Conservation (phyloP, 257 asterid genomes). For the Nicotiana undulata region DNA sequence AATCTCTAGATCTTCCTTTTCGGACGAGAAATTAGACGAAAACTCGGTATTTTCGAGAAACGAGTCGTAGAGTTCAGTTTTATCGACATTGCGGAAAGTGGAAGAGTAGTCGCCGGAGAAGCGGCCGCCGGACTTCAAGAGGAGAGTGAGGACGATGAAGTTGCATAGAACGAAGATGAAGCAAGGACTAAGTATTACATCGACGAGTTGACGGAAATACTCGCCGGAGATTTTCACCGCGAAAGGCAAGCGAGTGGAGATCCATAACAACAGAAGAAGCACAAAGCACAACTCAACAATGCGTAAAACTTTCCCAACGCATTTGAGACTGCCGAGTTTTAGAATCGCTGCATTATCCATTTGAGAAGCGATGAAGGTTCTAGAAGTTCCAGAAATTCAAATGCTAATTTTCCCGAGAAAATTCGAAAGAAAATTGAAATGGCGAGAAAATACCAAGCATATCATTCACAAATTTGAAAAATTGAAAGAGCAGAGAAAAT, state of each 20-base stretch:
- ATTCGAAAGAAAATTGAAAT: neutral
- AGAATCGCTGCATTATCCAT: neutral
- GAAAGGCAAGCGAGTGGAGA: conserved; percentile 36
- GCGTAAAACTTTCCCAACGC: conserved; percentile 44
- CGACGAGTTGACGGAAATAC: conserved; percentile 36
- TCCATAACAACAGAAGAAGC: conserved; percentile 37
- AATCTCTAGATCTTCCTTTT: conserved; percentile 20
- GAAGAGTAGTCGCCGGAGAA: conserved; percentile 9
- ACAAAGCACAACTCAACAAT: conserved; percentile 35
- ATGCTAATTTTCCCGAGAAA: neutral
- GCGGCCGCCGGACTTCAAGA: conserved; percentile 35
- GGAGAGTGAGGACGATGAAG: conserved; percentile 48
- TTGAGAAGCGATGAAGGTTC: neutral
- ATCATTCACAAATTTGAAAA: neutral
- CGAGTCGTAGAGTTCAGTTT: conserved; percentile 9
- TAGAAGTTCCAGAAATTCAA: neutral
- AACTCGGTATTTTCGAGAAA: conserved; percentile 12
- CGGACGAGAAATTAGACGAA: neutral
- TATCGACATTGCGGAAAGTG: neutral
- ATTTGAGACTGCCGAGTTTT: conserved; percentile 13
- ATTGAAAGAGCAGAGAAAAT: neutral
- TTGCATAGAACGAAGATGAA: conserved; percentile 54
- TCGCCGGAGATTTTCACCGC: conserved; percentile 52
- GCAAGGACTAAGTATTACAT: conserved; percentile 39
- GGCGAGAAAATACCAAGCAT: neutral